Evolutionary conservation across 2,329 filamentous ascomycete species (phyloP), one percentile per base, ranked within the genome.

Genomic region (Cladorrhinum sp.): DNA sequence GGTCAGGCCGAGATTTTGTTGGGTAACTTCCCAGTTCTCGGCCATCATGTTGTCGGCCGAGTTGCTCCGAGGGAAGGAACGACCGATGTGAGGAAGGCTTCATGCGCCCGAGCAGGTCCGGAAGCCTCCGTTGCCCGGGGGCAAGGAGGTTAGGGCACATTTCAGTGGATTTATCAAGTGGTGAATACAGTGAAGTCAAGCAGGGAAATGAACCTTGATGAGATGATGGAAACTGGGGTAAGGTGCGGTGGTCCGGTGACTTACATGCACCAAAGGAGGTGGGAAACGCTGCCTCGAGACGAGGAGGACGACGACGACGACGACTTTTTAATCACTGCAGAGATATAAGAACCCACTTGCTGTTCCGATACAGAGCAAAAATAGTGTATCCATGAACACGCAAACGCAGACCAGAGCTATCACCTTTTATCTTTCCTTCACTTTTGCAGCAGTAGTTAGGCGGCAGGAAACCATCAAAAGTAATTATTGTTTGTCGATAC

Each of bases 401-500:
- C n/a, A n/a, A n/a, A n/a, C n/a, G n/a, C n/a, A n/a, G n/a, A n/a
- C n/a, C n/a, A n/a, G n/a, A n/a, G n/a, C n/a, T n/a, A n/a, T n/a
- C n/a, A 32, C 29, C 29, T 32, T 32, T n/a, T n/a, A n/a, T n/a
- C 29, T 13, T 32, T 13, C 29, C 29, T 22, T n/a, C 16, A 45
- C 18, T 20, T 45, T 22, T 16, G 3, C 41, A 45, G 41, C 18
- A 45, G 10, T 20, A 2, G 20, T 45, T 22, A 45, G 18, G 41
- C 41, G 41, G 20, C 16, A 22, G 41, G 41, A 2, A 2, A 22
- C 18, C 41, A 18, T 45, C 16, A 13, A 55, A 13, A 54, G n/a
- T 29, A 55, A 55, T 8, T 29, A 55, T 55, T 45, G 13, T 41
- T 58, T 52, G 32, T 38, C 27, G 49, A 58, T 58, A 41, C 20